These are phyloP conservation scores for Ophiostoma ulmi DNA, from an alignment of 2,329 filamentous ascomycete species.

Conservation along the genomic window DNA sequence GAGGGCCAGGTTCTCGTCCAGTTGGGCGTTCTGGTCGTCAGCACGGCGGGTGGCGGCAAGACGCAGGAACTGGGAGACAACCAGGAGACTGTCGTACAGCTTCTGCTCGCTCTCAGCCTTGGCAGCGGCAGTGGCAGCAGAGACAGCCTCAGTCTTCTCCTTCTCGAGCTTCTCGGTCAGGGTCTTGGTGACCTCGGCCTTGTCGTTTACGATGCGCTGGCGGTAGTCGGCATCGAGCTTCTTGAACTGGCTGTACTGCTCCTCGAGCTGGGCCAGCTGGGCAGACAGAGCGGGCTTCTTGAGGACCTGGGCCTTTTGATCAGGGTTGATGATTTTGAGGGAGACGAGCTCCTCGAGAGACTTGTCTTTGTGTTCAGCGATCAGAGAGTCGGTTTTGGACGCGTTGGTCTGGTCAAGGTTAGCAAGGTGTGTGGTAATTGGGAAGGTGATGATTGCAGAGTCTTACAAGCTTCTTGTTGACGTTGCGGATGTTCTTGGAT, in stretches of 20 bases:
- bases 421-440: neutral
- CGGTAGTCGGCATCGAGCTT: slow-evolving; percentile 71
- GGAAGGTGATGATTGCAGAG: neutral
- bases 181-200: slow-evolving; percentile 56
- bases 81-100: slow-evolving; percentile 60
- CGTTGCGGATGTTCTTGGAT: slow-evolving; percentile 85
- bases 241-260: slow-evolving; percentile 68
- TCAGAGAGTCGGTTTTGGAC: slow-evolving; percentile 64
- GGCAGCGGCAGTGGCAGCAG: slow-evolving; percentile 52
- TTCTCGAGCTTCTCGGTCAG: slow-evolving; percentile 49
- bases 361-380: slow-evolving; percentile 64
- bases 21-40: slow-evolving; percentile 58
- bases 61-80: slow-evolving; percentile 73
- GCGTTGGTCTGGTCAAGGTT: slow-evolving; percentile 53
- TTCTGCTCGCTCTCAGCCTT: slow-evolving; percentile 50
- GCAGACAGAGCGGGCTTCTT: slow-evolving; percentile 70
- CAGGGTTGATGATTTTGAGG: slow-evolving; percentile 68
- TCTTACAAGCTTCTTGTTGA: slow-evolving; percentile 90
- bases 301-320: slow-evolving; percentile 70
- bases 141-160: slow-evolving; percentile 44
- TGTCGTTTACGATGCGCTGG: slow-evolving; percentile 52
- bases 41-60: slow-evolving; percentile 70
- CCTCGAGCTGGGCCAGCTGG: slow-evolving; percentile 65
- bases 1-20: slow-evolving; percentile 72
- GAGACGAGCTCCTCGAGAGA: slow-evolving; percentile 68